Percentiles rank a stretch among this genome's conserved stretches.
Conservation (phyloP, 148 eudicot genomes). For the Cornus controversa region DNA sequence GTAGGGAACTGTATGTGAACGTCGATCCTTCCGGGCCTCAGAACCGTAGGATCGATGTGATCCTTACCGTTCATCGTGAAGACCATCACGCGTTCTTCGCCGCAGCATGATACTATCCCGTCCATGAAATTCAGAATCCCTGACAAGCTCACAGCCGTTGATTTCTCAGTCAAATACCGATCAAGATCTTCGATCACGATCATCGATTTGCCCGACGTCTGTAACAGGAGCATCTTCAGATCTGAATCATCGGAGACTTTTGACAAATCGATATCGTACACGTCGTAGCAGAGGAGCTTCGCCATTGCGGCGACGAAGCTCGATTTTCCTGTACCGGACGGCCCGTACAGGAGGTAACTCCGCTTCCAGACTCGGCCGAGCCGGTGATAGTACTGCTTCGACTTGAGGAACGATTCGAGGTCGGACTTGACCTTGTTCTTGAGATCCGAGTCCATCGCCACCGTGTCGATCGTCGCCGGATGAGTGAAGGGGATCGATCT, state of each 20-base stretch:
- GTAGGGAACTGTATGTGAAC: slow-evolving; percentile 60
- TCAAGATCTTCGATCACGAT: slow-evolving; percentile 69
- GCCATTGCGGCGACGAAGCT: slow-evolving; percentile 69
- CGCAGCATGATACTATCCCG: slow-evolving; percentile 63
- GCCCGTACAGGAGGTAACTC: slow-evolving; percentile 60
- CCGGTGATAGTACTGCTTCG: slow-evolving; percentile 58
- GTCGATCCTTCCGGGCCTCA: slow-evolving; percentile 67
- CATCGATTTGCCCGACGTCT: slow-evolving; percentile 49
- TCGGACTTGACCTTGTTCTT: slow-evolving; percentile 60
- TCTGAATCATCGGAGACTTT: slow-evolving; percentile 46
- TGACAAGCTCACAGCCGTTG: slow-evolving; percentile 48
- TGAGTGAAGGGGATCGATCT: slow-evolving; percentile 51
- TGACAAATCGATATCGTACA: slow-evolving; percentile 55
- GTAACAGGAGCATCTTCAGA: slow-evolving; percentile 51
- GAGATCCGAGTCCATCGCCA: slow-evolving; percentile 48
- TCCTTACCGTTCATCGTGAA: slow-evolving; percentile 65
- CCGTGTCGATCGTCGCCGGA: slow-evolving; percentile 61
- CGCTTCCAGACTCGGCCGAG: slow-evolving; percentile 69
- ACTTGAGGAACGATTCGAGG: slow-evolving; percentile 55
- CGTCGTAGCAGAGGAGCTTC: slow-evolving; percentile 48
- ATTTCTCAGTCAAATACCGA: slow-evolving; percentile 36
- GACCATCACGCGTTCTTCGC: slow-evolving; percentile 72
- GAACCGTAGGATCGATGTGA: slow-evolving; percentile 43
- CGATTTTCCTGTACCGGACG: slow-evolving; percentile 70
- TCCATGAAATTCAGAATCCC: slow-evolving; percentile 68